Base-by-base conservation (phyloP, 2,329 filamentous ascomycete species). In the Colletotrichum spinosum region DNA sequence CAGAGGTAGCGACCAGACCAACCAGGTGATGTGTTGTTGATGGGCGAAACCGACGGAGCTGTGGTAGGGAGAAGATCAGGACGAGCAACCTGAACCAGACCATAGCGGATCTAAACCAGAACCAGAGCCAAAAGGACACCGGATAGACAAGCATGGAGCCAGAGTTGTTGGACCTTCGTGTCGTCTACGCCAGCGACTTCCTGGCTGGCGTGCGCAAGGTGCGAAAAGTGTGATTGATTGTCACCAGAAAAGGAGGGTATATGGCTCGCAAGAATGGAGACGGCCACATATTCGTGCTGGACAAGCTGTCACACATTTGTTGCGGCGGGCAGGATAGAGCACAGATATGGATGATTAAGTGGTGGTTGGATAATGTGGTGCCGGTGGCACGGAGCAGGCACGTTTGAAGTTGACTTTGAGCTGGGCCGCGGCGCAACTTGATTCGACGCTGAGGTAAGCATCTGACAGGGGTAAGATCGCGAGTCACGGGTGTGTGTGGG, bases 351-450 rank as follows among this genome's bases (percentile, higher is more conserved):
- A 62, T 62, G 56, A 62, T 49, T 39, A 45, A 15, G 12, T 41
- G 73, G 71, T 25, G 25, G 25, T 25, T 25, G 25, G 39, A 50
- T 38, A 25, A 56, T 35, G 38, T 61, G 46, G 51, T 65, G 45
- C 45, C 55, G 72, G 72, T 72, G 73, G 74, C 75, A 73, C 74
- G 73, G 59, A 62, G 57, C 62, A 60, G 49, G 50, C 59, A 68
- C 72, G 78, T 81, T 81, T 80, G 79, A 81, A 74, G 75, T 80
- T 78, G 72, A 77, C 76, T 75, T 77, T 75, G 70, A 69, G 71
- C 72, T 74, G 73, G 70, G 50, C 60, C 46, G 46, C 48, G 54
- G 50, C 67, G 67, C 62, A 58, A 59, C 55, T 51, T 74, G 71
- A 75, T 76, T 76, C 68, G 73, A 62, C 62, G 69, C 62, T 70